Percentiles rank a stretch among this genome's conserved stretches.
These are phyloP conservation scores for Sicyos baderoa DNA, from an alignment of 306 rosid genomes.

Conservation along the genomic window DNA sequence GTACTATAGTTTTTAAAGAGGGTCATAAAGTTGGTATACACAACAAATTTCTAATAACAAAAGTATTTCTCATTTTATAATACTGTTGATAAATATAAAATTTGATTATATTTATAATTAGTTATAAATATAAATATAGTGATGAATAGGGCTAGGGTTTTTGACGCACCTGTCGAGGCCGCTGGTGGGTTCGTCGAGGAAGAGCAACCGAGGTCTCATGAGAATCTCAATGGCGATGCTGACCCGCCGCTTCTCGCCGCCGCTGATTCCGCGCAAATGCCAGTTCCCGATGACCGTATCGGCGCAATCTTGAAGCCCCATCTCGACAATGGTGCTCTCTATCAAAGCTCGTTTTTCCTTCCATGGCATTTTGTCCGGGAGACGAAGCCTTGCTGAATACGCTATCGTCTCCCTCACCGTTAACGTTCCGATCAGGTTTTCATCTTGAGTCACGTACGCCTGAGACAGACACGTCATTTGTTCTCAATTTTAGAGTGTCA, in stretches of 20 bases:
- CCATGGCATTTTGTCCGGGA: conserved; percentile 68
- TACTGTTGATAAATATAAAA: too few relatives aligned
- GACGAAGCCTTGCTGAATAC: conserved; percentile 52
- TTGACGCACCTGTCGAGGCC: conserved; percentile 70
- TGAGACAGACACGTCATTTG: too few relatives aligned
- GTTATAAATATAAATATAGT: too few relatives aligned
- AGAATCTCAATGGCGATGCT: conserved; percentile 88
- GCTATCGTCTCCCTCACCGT: conserved; percentile 76
- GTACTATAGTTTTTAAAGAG: too few relatives aligned
- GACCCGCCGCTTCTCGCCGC: conserved; percentile 85
- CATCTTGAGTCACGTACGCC: conserved; percentile 69
- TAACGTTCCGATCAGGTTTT: conserved; percentile 77
- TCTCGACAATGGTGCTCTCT: conserved; percentile 73
- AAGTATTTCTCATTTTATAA: too few relatives aligned
- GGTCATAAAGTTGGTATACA: too few relatives aligned
- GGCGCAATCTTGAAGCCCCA: conserved; percentile 93
- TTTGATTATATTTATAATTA: too few relatives aligned
- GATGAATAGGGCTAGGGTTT: neutral
- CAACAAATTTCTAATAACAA: too few relatives aligned
- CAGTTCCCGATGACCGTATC: conserved; percentile 76
- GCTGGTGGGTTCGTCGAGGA: conserved; percentile 94
- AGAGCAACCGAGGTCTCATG: conserved; percentile 75
- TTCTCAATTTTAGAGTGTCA: too few relatives aligned
- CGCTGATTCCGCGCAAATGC: conserved; percentile 91
- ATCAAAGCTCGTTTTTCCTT: conserved; percentile 54